Evolutionary conservation across 441 rosid genomes (phyloP), one percentile per base, ranked within the genome.

Genomic region (Gossypium trilobum): DNA sequence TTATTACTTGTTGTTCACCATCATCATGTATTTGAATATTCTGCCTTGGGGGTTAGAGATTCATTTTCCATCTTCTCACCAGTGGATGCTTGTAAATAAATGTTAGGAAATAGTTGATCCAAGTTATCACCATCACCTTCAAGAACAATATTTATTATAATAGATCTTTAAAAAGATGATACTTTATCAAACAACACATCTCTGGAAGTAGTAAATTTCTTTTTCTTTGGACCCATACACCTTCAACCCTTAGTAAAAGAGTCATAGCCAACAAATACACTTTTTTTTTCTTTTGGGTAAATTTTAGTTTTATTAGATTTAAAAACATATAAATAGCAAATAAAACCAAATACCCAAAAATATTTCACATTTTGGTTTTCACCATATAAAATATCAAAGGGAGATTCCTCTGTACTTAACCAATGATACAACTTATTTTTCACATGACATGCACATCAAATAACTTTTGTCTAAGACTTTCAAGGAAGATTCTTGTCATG

Each of bases 391-490:
- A 66, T 11, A 16, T 72, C 73, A 77, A 77, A 60, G 1, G 63
- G 70, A 59, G 68, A 13, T 3, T 59, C 60, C 20, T 68, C 7
- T 36, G 5, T 25, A 70, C 31, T 3, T 70, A 2, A 39, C 14
- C 44, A 54, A 17, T 8, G 4, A 7, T 20, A 9, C 20, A 17
- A 6, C 2, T 7, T 6, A 2, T 19, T 54, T 54, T 0, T 54
- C 8, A 33, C 39, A 33, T 33, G 39, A 33, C 39, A 33, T 33
- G 39, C 39, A 33, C 39, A 33, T 5, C 23, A 50, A 67, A 73
- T 4, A n/a, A 50, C 76, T 23, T 73, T 3, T 3, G 17, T 70
- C 58, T n/a, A 60, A 20, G 61, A 56, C 55, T 73, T 58, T 54
- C 23, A 5, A 29, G 65, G 80, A 11, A 77, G 70, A 0, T 50